These are phyloP conservation scores for Hylodesmum podocarpum DNA, from an alignment of 306 rosid genomes.

Conservation along the genomic window DNA sequence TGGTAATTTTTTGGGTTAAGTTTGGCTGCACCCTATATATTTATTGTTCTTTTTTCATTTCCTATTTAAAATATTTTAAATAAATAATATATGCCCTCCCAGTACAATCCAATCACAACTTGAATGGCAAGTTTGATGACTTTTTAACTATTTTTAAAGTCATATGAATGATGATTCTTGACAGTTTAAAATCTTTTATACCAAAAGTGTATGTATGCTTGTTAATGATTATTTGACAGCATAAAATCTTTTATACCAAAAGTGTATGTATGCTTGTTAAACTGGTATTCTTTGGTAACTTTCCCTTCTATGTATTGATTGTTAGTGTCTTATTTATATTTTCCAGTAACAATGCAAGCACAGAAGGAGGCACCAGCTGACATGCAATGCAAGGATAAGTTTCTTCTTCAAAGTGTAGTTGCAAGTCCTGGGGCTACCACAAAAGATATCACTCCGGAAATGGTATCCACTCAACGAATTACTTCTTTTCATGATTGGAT, in stretches of 20 bases:
- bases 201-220: background rate
- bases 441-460: slow-evolving; percentile 69
- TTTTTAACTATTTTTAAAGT: background rate
- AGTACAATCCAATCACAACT: background rate
- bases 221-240: background rate
- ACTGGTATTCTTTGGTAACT: background rate
- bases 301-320: slow-evolving; percentile 11
- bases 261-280: background rate
- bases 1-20: background rate
- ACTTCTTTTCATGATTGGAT: background rate
- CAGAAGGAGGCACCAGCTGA: slow-evolving; percentile 80
- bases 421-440: slow-evolving; percentile 54
- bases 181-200: background rate
- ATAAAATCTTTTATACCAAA: background rate
- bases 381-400: slow-evolving; percentile 94
- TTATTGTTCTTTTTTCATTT: background rate
- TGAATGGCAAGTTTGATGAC: background rate
- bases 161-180: background rate
- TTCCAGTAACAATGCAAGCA: slow-evolving; percentile 90
- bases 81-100: background rate
- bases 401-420: slow-evolving; percentile 79
- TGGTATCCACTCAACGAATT: slow-evolving; percentile 46
- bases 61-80: background rate
- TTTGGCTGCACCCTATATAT: background rate
- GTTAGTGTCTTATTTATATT: background rate